Evolutionary conservation across 2,329 filamentous ascomycete genomes (phyloP), one percentile per base, ranked within the genome.

Genomic region (Moelleriella libera): DNA sequence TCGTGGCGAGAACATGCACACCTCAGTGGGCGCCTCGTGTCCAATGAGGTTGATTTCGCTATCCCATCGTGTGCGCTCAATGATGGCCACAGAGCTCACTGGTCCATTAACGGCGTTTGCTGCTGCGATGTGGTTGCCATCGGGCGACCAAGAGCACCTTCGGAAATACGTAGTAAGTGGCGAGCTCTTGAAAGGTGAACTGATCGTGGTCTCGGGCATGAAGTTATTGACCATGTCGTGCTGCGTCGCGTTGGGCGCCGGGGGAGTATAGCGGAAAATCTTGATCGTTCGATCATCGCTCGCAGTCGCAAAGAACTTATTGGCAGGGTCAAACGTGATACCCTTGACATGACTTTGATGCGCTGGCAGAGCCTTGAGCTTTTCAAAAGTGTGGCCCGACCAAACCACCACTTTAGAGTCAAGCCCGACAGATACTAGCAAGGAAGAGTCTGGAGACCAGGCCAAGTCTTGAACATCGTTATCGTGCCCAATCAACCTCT

Each of bases 321-420:
- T 97, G 41, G 92, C 92, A 1, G 92, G 92, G 61, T 98, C 92
- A 60, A 98, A 98, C 0, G 90, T 95, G 58, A 98, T 94, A 52
- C 94, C 92, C 64, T 98, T 98, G 68, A 98, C 92, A 62, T 97
- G 94, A 63, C 88, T 96, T 63, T 94, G 88, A 65, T 98, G 92
- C 49, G 89, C 83, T 2, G 88, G 82, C 5, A 98, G 70, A 3
- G 88, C 90, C 74, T 97, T 97, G 54, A 98, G 75, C 68, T 94
- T 97, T 68, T 98, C 92, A 57, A 98, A 98, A 0, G 89, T 97
- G 65, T 94, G 85, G 1, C 92, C 94, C 1, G 90, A 97, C 92
- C 92, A 98, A 28, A 98, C 85, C 8, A 98, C 92, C 11, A 98
- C 84, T 67, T 98, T 98, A 42, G 92, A 97, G 66, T 98, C 92